A percentile compares a stretch with the other conserved stretches of the same genome.
These are phyloP conservation scores for Paraconiothyrium sp. DNA, from an alignment of 2,329 filamentous ascomycete genomes.

Conservation along the genomic window DNA sequence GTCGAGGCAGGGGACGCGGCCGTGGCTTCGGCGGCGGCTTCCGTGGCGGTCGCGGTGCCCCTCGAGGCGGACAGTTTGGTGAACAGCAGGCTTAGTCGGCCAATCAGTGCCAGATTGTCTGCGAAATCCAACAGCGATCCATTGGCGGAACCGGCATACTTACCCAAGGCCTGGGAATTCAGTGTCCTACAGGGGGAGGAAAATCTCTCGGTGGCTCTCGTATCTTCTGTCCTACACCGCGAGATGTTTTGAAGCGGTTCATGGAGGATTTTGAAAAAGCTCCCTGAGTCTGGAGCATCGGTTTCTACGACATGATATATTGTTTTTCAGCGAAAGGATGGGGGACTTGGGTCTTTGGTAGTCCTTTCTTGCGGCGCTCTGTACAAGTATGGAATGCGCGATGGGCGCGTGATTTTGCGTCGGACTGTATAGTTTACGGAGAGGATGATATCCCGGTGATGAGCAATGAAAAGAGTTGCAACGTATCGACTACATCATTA, in stretches of 20 bases:
- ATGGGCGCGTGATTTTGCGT: neutral
- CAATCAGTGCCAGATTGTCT: neutral
- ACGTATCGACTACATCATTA: neutral
- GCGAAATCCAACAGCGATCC: neutral
- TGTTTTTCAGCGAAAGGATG: constrained; percentile 4
- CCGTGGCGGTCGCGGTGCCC: constrained; percentile 49
- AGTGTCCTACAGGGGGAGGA: neutral
- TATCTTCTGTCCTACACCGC: neutral
- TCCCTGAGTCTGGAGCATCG: neutral
- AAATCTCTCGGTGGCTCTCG: neutral
- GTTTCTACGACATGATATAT: neutral
- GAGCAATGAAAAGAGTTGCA: neutral
- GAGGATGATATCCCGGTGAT: constrained; percentile 6
- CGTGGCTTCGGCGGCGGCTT: constrained; percentile 49
- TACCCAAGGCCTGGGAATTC: neutral
- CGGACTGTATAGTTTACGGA: constrained; percentile 8
- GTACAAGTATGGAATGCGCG: constrained; percentile 6
- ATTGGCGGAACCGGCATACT: neutral
- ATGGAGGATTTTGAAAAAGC: neutral
- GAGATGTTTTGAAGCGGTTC: neutral
- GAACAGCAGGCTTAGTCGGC: constrained; percentile 33
- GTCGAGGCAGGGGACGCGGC: constrained; percentile 70
- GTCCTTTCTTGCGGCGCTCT: constrained; percentile 6
- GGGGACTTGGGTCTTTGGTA: neutral
- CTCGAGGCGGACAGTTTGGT: constrained; percentile 31